Evolutionary conservation across 352 stramenopile genomes (phyloP).

Genomic region (Hyphochytrium catenoides): DNA sequence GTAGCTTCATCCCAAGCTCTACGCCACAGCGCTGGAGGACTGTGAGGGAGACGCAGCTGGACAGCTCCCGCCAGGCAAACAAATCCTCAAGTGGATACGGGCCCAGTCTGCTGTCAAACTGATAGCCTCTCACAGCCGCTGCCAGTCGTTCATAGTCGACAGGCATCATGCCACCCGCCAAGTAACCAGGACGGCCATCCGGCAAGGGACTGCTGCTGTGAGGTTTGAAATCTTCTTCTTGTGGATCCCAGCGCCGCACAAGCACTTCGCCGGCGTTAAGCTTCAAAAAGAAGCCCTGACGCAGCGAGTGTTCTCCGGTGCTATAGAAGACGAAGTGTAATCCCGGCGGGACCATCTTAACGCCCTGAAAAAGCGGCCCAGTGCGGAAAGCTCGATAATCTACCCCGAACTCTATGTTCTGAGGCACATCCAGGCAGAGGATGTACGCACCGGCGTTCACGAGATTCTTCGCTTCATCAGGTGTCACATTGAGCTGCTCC

Average conservation of each 20-base stretch:
- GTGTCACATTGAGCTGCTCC: too few relatives aligned
- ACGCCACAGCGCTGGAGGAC: conserved; percentile 40
- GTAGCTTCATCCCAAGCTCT: conserved; percentile 26
- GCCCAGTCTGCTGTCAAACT: conserved; percentile 44
- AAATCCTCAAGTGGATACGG: conserved; percentile 46
- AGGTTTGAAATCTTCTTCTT: conserved; percentile 38
- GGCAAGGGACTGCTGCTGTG: conserved; percentile 27
- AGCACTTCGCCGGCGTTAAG: conserved; percentile 30
- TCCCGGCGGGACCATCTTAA: conserved; percentile 53
- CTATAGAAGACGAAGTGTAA: conserved; percentile 56
- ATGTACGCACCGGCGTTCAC: too few relatives aligned
- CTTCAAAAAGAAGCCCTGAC: conserved; percentile 49
- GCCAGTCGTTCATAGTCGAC: not conserved
- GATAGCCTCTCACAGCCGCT: conserved; percentile 38
- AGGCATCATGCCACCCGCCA: not conserved
- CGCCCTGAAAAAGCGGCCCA: conserved; percentile 37
- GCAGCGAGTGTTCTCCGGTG: conserved; percentile 43
- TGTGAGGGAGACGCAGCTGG: conserved; percentile 25
- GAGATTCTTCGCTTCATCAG: too few relatives aligned
- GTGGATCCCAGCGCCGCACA: conserved; percentile 38
- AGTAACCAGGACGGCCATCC: conserved; percentile 36
- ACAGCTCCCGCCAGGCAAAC: conserved; percentile 37
- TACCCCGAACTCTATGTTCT: conserved; percentile 44
- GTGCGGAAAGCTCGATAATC: conserved; percentile 63
- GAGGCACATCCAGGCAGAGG: conserved; percentile 51